Conservation (phyloP, 2,329 filamentous ascomycete species). For the Penicillium aurantiogriseum region DNA sequence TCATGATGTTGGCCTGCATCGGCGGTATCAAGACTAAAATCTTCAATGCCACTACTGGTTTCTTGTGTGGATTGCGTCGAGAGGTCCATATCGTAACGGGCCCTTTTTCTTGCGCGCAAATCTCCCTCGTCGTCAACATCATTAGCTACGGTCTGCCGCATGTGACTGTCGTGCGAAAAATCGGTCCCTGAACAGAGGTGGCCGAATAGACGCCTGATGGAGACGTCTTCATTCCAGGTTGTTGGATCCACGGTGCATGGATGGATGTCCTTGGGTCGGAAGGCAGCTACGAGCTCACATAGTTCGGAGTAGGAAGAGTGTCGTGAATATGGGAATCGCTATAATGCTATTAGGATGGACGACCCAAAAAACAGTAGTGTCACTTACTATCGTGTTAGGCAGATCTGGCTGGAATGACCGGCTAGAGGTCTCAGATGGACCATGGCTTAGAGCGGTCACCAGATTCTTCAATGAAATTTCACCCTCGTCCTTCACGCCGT, state of each 20-base stretch:
- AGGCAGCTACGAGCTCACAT: constrained; percentile 64
- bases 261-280: constrained; percentile 73
- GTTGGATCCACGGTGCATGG: constrained; percentile 71
- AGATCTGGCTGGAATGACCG: constrained; percentile 14
- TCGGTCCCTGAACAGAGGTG: constrained; percentile 58
- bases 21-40: not conserved
- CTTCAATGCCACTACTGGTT: constrained; percentile 16
- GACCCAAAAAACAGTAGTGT: too few species aligned
- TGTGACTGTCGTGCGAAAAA: constrained; percentile 66
- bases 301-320: constrained; percentile 86
- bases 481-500: constrained; percentile 38
- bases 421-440: constrained; percentile 5
- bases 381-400: constrained; percentile 38
- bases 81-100: constrained; percentile 16
- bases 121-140: constrained; percentile 18
- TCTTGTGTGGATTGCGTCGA: constrained; percentile 22
- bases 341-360: constrained; percentile 7
- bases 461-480: constrained; percentile 41
- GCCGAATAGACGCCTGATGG: constrained; percentile 70
- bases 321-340: constrained; percentile 78
- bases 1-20: not conserved
- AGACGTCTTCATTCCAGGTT: constrained; percentile 62
- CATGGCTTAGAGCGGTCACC: constrained; percentile 32
- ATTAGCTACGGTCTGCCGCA: constrained; percentile 46
- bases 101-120: constrained; percentile 19